Percentiles rank a stretch among this genome's conserved stretches.
These are phyloP conservation scores for Cryptosporidium muris DNA, from an alignment of 169 alveolate species.

Conservation along the genomic window DNA sequence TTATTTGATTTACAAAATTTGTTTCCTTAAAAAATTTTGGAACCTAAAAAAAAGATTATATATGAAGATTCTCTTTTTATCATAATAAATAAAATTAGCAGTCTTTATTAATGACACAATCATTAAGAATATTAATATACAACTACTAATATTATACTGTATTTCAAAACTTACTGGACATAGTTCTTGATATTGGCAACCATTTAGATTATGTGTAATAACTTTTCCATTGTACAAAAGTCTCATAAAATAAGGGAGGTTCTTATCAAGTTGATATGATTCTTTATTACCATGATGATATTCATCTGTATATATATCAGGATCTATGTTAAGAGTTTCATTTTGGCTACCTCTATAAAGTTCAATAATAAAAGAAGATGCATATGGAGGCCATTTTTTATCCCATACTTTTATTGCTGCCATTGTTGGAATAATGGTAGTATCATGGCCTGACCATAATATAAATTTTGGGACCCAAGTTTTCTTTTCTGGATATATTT, in stretches of 20 bases:
- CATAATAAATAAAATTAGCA: not conserved
- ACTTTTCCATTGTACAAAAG: constrained; percentile 50
- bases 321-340: not conserved
- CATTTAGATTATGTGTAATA: constrained; percentile 14
- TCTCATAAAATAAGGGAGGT: constrained; percentile 35
- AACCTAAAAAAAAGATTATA: constrained; percentile 1
- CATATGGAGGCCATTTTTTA: constrained; percentile 69
- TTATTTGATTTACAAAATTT: constrained; percentile 39
- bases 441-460: constrained; percentile 64
- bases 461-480: constrained; percentile 52
- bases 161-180: constrained; percentile 57
- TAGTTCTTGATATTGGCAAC: constrained; percentile 12
- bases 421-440: constrained; percentile 59
- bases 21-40: constrained; percentile 29
- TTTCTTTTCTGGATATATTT: not conserved
- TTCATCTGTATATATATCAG: not conserved
- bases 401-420: constrained; percentile 65
- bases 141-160: too few species aligned
- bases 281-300: not conserved
- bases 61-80: not conserved
- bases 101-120: not conserved
- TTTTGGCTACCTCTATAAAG: not conserved
- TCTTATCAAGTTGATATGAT: not conserved
- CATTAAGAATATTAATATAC: too few species aligned
- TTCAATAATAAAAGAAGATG: constrained; percentile 65